Percentiles rank a stretch among this genome's conserved stretches.
These are phyloP conservation scores for Rhodomyrtus tomentosa DNA, from an alignment of 345 rosid genomes.

Conservation along the genomic window DNA sequence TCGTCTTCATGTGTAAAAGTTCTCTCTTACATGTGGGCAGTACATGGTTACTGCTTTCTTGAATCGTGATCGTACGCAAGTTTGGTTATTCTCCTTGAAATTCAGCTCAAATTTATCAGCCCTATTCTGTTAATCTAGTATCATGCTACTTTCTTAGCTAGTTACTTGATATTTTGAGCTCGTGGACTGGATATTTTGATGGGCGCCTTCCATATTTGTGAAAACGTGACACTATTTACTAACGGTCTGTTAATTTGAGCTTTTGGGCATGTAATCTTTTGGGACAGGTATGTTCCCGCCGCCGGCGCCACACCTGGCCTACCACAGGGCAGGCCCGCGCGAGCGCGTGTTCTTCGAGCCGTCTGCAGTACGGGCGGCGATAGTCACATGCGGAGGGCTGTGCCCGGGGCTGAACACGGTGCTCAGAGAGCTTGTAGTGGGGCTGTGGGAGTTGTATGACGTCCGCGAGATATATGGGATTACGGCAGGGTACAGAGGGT, in stretches of 20 bases:
- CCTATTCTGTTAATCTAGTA: neutral
- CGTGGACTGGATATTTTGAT: neutral
- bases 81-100: neutral
- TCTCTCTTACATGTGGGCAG: neutral
- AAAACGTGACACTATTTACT: neutral
- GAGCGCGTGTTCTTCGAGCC: constrained; percentile 38
- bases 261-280: neutral
- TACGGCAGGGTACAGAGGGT: constrained; percentile 78
- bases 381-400: constrained; percentile 83
- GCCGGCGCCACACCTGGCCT: constrained; percentile 23
- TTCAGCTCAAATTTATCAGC: neutral
- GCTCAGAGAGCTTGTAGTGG: constrained; percentile 76
- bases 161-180: neutral
- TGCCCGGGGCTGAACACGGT: constrained; percentile 93
- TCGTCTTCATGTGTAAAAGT: neutral
- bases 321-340: constrained; percentile 74
- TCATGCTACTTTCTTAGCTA: neutral
- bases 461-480: constrained; percentile 64
- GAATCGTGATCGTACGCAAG: neutral
- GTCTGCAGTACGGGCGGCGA: constrained; percentile 33
- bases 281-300: constrained; percentile 1
- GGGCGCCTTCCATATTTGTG: neutral
- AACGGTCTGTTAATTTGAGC: neutral
- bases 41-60: neutral
- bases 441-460: constrained; percentile 79